phyloP scores from a whole-genome alignment of 768 basidiomycete species.

The Coprinopsis sp. region DNA sequence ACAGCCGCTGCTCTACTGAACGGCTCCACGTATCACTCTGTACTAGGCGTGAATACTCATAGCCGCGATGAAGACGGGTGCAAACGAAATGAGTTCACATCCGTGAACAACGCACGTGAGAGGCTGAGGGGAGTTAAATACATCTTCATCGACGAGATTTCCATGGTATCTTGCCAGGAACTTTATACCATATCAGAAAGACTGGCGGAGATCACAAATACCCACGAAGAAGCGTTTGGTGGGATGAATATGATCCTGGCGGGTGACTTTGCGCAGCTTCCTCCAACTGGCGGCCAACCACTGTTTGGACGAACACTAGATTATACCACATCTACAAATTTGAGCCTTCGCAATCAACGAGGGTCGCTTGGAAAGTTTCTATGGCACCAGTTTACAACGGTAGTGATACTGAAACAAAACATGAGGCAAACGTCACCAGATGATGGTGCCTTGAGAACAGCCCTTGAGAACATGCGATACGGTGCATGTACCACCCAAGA shows the following conservation, averaged over 20 bases:
- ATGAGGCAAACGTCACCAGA: constrained; percentile 28
- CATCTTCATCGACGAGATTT: no score
- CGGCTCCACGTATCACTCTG: constrained; percentile 34
- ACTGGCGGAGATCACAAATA: no score
- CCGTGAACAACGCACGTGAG: constrained; percentile 14
- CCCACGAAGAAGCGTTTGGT: no score
- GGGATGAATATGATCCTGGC: no score
- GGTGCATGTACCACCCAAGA: constrained; percentile 34
- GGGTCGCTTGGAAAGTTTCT: constrained; percentile 25
- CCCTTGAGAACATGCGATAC: constrained; percentile 36
- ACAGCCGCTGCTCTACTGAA: constrained; percentile 26
- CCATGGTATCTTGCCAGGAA: no score
- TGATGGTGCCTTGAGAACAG: constrained; percentile 20
- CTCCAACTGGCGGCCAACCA: no score
- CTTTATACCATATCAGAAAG: no score
- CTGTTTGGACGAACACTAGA: no score
- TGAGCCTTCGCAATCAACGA: no score
- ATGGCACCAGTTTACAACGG: constrained; percentile 30
- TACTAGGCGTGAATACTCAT: constrained; percentile 20
- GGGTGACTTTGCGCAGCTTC: no score
- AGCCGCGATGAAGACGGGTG: neutral
- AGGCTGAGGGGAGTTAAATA: constrained; percentile 10
- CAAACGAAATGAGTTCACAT: no score
- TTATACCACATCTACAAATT: no score
- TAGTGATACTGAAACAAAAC: constrained; percentile 30